Evolutionary conservation across 2,329 filamentous ascomycete species (phyloP).

Genomic region (Aspergillus tubingensis): DNA sequence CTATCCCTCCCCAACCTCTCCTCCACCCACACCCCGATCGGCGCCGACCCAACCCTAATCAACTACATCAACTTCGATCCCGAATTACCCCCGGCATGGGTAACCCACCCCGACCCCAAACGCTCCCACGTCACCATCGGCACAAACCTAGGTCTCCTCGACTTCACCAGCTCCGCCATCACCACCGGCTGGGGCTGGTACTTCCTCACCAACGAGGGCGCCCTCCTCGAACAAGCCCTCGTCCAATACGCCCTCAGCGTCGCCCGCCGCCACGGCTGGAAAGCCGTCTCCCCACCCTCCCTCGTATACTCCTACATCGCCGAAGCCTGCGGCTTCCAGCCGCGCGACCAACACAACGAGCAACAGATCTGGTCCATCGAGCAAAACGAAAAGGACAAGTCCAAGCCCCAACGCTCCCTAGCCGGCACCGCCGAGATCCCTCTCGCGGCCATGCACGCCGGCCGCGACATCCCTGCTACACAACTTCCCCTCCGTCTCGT

Average conservation of each 20-base stretch:
- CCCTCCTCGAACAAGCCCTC: conserved; percentile 91
- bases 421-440: conserved; percentile 94
- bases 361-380: conserved; percentile 85
- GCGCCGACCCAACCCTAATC: conserved; percentile 65
- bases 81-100: conserved; percentile 40
- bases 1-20: conserved; percentile 85
- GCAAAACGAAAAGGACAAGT: conserved; percentile 64
- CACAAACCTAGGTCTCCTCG: conserved; percentile 79
- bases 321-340: conserved; percentile 89
- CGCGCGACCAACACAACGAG: conserved; percentile 84
- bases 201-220: conserved; percentile 87
- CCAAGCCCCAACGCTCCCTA: conserved; percentile 71
- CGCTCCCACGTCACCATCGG: conserved; percentile 86
- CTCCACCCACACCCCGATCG: conserved; percentile 71
- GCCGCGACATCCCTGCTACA: conserved; percentile 63
- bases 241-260: conserved; percentile 80
- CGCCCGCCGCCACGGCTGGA: conserved; percentile 75
- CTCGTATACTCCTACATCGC: conserved; percentile 92
- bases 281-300: conserved; percentile 77
- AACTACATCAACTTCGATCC: conserved; percentile 77
- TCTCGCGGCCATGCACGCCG: conserved; percentile 85
- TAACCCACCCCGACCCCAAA: conserved; percentile 26
- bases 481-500: conserved; percentile 77
- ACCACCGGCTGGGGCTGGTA: conserved; percentile 98
- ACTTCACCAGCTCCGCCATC: conserved; percentile 79